Evolutionary conservation across 2,329 filamentous ascomycete genomes (phyloP), one percentile per base, ranked within the genome.

Genomic region (Penicillium sp.): DNA sequence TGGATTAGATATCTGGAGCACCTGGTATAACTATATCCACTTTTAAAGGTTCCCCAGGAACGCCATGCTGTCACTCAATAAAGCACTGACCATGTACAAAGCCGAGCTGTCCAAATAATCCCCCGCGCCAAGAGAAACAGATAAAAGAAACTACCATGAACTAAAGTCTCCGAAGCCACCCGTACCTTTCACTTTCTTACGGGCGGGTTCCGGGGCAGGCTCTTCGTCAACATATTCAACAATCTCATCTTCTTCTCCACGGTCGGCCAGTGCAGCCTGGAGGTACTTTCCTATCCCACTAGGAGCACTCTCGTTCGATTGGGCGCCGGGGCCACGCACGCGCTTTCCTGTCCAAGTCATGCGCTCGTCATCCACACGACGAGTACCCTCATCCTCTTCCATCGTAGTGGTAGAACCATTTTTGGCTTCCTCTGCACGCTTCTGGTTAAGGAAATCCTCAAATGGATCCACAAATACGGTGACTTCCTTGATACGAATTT

Each of bases 291-390:
- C 94, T 9, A 88, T 82, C 1, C 68, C 74, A 12, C 86, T 85
- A 4, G 73, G 73, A 14, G 73, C 72, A 26, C 75, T 74, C 14
- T 69, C 72, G 26, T 71, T 69, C 1, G 81, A 81, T 1, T 85
- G 78, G 0, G 80, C 84, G 1, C 86, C 88, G 66, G 88, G 85
- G 1, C 79, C 81, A 25, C 92, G 81, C 48, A 99, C 85, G 40
- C 92, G 81, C 77, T 97, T 99, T 3, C 94, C 94, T 3, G 94
- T 97, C 94, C 94, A 99, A 3, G 94, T 99, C 2, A 90, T 88
- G 70, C 85, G 85, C 67, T 97, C 92, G 68, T 97, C 93, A 51
- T 95, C 93, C 1, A 82, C 77, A 54, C 81, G 61, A 41, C 60
- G 66, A 46, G 58, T 53, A 14, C 54, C 54, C 49, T 70, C 63